phyloP scores from a whole-genome alignment of 2,329 filamentous ascomycete genomes.

The Diplocarpon mali region DNA sequence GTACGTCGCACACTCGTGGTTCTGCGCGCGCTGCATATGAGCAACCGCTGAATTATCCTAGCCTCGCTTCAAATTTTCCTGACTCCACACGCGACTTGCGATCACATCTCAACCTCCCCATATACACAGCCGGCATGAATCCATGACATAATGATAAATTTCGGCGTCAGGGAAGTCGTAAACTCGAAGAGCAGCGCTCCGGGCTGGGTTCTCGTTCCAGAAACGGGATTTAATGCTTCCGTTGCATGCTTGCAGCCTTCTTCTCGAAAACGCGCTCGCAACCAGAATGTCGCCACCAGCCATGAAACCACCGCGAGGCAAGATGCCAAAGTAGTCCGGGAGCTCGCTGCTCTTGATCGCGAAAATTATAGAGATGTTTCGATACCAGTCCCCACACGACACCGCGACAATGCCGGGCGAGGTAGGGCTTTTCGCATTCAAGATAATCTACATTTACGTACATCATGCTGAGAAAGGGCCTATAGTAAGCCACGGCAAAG shows the following conservation, averaged over 20 bases:
- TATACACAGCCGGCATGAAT: slow-evolving; percentile 5
- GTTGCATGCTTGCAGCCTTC: slow-evolving; percentile 38
- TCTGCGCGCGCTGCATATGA: too few species aligned
- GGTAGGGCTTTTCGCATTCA: slow-evolving; percentile 20
- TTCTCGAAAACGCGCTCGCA: slow-evolving; percentile 62
- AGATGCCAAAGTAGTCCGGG: slow-evolving; percentile 69
- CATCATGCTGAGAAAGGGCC: not conserved
- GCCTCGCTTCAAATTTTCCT: slow-evolving; percentile 12
- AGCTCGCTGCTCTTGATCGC: slow-evolving; percentile 70
- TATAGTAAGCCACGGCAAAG: slow-evolving; percentile 25
- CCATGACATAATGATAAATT: slow-evolving; percentile 43
- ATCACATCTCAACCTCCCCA: not conserved
- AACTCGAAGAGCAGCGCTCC: slow-evolving; percentile 59
- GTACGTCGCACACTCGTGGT: too few species aligned
- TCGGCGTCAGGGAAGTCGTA: slow-evolving; percentile 75
- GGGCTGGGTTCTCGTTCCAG: slow-evolving; percentile 87
- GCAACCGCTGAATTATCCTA: not conserved
- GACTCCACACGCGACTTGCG: slow-evolving; percentile 2
- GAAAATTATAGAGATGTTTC: slow-evolving; percentile 64
- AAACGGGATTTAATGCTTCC: slow-evolving; percentile 50
- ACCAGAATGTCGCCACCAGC: slow-evolving; percentile 37
- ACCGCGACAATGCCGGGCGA: slow-evolving; percentile 33
- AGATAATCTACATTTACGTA: not conserved
- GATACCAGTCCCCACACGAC: slow-evolving; percentile 56
- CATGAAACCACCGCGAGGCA: slow-evolving; percentile 71